Conservation (phyloP, 106 monocot genomes). For the Apostasia shenzhenica region DNA sequence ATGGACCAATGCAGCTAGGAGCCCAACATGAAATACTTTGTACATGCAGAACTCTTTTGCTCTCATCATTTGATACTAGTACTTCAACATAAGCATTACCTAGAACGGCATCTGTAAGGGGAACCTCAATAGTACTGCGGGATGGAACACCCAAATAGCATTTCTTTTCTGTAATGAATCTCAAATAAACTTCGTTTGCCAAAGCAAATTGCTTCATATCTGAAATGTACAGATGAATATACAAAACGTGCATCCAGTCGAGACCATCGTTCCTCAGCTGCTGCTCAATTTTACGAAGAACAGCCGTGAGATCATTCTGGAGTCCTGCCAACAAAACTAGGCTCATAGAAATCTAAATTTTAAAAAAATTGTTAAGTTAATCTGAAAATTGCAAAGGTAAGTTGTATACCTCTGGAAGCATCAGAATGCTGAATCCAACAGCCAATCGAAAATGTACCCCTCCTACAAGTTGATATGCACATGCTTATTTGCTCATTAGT, state of each 20-base stretch:
- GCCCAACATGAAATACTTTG: slow-evolving; percentile 99
- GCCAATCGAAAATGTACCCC: slow-evolving; percentile 52
- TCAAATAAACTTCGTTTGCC: slow-evolving; percentile 83
- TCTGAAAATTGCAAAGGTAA: not conserved
- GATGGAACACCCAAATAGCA: slow-evolving; percentile 88
- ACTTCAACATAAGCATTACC: slow-evolving; percentile 82
- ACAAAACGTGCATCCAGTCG: slow-evolving; percentile 79
- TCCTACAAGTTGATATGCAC: slow-evolving; percentile 47
- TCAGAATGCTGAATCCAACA: slow-evolving; percentile 57
- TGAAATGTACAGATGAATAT: slow-evolving; percentile 91
- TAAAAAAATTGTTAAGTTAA: not conserved
- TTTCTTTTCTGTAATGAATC: slow-evolving; percentile 71
- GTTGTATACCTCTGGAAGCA: slow-evolving; percentile 34
- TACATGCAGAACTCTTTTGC: slow-evolving; percentile 87
- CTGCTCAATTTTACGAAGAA: slow-evolving; percentile 47
- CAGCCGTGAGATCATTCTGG: slow-evolving; percentile 42
- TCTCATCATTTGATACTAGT: slow-evolving; percentile 49
- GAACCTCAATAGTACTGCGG: slow-evolving; percentile 84
- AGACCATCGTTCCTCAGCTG: slow-evolving; percentile 50
- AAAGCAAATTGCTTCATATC: slow-evolving; percentile 70
- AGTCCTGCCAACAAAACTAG: slow-evolving; percentile 32
- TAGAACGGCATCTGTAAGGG: slow-evolving; percentile 42
- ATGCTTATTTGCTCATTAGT: slow-evolving; percentile 17
- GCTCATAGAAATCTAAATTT: not conserved
- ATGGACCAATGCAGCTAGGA: slow-evolving; percentile 99